Evolutionary conservation across 2,329 filamentous ascomycete genomes (phyloP).

Genomic region (Neurospora crassa): DNA sequence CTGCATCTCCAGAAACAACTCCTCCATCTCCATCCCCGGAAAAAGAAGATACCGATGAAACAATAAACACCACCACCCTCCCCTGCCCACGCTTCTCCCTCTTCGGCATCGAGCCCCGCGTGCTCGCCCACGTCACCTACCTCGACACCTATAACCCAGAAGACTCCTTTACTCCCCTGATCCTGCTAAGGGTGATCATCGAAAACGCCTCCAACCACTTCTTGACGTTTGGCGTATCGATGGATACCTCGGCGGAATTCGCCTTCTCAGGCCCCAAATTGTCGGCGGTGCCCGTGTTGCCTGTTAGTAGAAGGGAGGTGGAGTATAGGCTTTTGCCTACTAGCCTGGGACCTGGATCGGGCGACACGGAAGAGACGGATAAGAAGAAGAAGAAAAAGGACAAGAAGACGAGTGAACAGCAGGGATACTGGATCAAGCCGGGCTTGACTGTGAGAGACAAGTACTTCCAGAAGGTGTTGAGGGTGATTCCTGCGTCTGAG

Average conservation of each 20-base stretch:
- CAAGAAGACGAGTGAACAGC: conserved; percentile 50
- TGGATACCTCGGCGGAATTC: conserved; percentile 90
- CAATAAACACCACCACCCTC: conserved; percentile 55
- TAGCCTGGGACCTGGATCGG: conserved; percentile 34
- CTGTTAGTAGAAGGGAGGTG: conserved; percentile 65
- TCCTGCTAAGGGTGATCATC: conserved; percentile 52
- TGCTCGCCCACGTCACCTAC: conserved; percentile 53
- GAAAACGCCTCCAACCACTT: conserved; percentile 95
- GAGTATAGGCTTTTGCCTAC: conserved; percentile 66
- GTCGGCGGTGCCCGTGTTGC: conserved; percentile 69
- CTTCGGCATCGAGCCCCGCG: conserved; percentile 76
- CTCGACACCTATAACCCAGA: conserved; percentile 18
- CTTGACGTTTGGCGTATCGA: conserved; percentile 80
- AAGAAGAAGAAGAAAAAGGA: conserved; percentile 25
- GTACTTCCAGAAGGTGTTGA: conserved; percentile 86
- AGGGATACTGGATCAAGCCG: conserved; percentile 64
- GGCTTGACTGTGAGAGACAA: conserved; percentile 73
- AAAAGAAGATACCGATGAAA: conserved; percentile 10
- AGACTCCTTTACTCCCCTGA: conserved; percentile 21
- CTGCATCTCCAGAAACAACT: conserved; percentile 4
- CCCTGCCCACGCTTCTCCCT: conserved; percentile 72
- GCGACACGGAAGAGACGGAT: not conserved
- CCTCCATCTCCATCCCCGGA: conserved; percentile 4
- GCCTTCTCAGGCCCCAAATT: conserved; percentile 86
- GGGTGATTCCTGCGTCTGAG: conserved; percentile 64